Evolutionary conservation across 352 stramenopile species (phyloP), one percentile per base, ranked within the genome.

Genomic region (Phytophthora multivora): DNA sequence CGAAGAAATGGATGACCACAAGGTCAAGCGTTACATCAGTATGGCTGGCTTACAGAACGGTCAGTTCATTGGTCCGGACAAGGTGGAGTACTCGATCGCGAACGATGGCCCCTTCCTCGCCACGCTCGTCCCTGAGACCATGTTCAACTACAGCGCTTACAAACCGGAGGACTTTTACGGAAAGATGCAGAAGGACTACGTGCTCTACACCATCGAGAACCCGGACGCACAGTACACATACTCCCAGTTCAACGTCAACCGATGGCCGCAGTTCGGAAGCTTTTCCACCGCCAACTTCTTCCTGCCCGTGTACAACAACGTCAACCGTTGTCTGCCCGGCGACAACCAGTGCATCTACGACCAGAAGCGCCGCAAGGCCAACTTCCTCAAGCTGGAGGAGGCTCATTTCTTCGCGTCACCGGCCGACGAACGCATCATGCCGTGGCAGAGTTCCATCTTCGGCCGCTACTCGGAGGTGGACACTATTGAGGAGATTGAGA

Each of bases 1-100:
- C 31, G 77, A 86, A 51, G 59, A 74, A 15, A 80, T 80, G 77
- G 69, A 86, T 47, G 69, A 83, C 39, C 77, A 83, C 64, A 71
- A 79, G 12, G 69, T 73, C 5, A 65, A 72, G 16, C 69, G 58
- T 18, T 72, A 77, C 51, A 73, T 86, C 45, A 82, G 62, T 35
- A 59, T 69, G 13, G 74, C 71, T 2, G 74, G 71, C 8, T 54
- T 68, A 0, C 71, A 82, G 28, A 84, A 83, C 52, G 74, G 77
- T 35, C 64, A 79, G 50, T 86, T 86, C 31, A 79, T 79, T n/a
- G 71, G 69, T 0, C 75, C 74, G 10, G 69, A 86, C 43, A 69
- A 58, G 28, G 45, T 68, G 2, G 31, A 31, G 0, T n/a, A 56
- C 13, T 69, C 68, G 0, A 66, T 59, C 5, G 49, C 61, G 5